Conservation (phyloP, 352 stramenopile genomes). For the Globisporangium irregulare region DNA sequence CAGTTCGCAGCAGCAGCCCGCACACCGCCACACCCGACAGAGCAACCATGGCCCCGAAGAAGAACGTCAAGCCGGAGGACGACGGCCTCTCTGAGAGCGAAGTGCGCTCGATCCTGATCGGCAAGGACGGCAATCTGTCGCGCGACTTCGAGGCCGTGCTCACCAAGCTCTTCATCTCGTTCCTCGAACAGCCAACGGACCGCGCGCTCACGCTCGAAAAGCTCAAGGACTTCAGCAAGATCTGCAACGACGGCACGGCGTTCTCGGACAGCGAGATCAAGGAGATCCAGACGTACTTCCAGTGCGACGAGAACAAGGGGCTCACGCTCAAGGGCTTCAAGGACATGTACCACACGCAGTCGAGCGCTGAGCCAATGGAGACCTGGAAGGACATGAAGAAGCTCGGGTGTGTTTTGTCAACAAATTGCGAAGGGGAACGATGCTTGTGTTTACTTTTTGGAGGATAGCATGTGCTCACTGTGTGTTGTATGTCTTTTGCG, state of each 20-base stretch:
- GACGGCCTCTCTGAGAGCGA: constrained; percentile 75
- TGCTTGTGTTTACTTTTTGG: background rate
- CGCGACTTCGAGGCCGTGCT: constrained; percentile 85
- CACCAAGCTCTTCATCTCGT: constrained; percentile 84
- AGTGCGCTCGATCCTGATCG: constrained; percentile 78
- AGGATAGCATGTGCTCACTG: constrained; percentile 3
- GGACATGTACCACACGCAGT: constrained; percentile 91
- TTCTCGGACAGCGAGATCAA: constrained; percentile 89
- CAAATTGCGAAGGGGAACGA: constrained; percentile 1
- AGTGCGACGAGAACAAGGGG: constrained; percentile 89
- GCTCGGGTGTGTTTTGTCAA: constrained; percentile 54
- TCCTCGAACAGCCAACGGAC: constrained; percentile 76
- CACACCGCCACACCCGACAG: background rate
- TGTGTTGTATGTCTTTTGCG: constrained; percentile 7
- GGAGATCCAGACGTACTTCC: constrained; percentile 91
- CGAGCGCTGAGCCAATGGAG: constrained; percentile 84
- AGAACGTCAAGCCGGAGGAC: constrained; percentile 41
- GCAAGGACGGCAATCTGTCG: constrained; percentile 78
- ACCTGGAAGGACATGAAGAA: constrained; percentile 90
- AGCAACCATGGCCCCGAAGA: constrained; percentile 51
- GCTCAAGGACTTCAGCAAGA: constrained; percentile 87
- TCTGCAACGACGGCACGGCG: constrained; percentile 85
- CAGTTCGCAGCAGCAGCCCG: constrained; percentile 4
- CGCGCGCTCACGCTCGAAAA: constrained; percentile 81
- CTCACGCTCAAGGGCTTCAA: constrained; percentile 88